A percentile compares a stretch with the other conserved stretches of the same genome.
phyloP scores from a whole-genome alignment of 345 rosid genomes.

The Schrenkiella parvula region DNA sequence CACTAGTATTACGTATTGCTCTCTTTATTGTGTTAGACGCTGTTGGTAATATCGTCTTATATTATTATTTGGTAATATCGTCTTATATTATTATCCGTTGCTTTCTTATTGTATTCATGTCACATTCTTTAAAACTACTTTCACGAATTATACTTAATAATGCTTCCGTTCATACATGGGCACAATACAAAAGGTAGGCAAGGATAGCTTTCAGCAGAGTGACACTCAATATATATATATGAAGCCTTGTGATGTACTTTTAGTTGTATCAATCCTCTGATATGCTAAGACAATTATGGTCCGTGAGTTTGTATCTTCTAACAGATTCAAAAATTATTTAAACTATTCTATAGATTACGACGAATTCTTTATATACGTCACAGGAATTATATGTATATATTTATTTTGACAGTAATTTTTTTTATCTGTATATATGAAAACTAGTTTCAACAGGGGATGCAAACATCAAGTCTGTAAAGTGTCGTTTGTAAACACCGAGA shows the following conservation, averaged over 20 bases:
- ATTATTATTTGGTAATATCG: background rate
- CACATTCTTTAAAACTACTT: background rate
- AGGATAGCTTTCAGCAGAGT: background rate
- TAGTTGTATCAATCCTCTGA: constrained; percentile 1
- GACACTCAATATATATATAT: background rate
- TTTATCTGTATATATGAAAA: background rate
- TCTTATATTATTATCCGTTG: background rate
- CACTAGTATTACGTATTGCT: background rate
- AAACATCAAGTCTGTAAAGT: background rate
- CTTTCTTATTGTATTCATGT: background rate
- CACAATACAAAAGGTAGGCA: background rate
- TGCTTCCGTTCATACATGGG: background rate
- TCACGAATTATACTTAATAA: background rate
- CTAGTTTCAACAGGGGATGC: background rate
- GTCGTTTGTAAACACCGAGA: too few species aligned
- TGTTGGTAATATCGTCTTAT: background rate
- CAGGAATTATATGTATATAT: background rate
- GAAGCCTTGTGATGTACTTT: background rate
- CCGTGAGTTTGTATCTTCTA: background rate
- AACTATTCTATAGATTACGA: background rate
- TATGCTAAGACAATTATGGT: background rate
- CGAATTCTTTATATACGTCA: background rate
- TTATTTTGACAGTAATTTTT: background rate
- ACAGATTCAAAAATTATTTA: background rate
- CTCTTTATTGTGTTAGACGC: background rate